A percentile compares a stretch with the other conserved stretches of the same genome.
phyloP scores from a whole-genome alignment of 352 stramenopile genomes.

The Phytopythium litorale region DNA sequence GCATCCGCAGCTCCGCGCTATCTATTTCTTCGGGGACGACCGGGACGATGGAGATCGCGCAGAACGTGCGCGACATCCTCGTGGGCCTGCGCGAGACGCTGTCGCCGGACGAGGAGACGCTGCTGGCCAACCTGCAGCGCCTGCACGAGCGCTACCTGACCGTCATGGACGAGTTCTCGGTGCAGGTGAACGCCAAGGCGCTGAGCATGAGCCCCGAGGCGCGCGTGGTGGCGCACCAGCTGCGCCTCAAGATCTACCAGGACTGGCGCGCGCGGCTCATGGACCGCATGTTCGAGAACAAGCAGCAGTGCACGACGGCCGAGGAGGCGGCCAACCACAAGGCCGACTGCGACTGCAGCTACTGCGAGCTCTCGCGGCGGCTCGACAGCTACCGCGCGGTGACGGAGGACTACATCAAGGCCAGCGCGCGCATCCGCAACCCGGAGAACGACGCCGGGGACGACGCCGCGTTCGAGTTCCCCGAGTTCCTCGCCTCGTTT shows the following conservation, averaged over 20 bases:
- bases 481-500: conserved; percentile 46
- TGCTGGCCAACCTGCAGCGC: conserved; percentile 60
- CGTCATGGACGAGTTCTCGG: conserved; percentile 67
- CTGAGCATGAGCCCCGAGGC: conserved; percentile 74
- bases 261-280: conserved; percentile 76
- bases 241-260: conserved; percentile 79
- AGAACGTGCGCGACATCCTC: conserved; percentile 76
- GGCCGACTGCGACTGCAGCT: conserved; percentile 39
- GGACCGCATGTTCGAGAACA: conserved; percentile 61
- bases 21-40: too few relatives aligned
- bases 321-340: conserved; percentile 34
- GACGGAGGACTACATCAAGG: conserved; percentile 53
- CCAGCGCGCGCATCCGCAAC: conserved; percentile 47
- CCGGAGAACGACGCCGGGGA: conserved; percentile 43
- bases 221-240: conserved; percentile 65
- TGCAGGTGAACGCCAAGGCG: conserved; percentile 45
- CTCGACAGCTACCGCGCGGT: conserved; percentile 54
- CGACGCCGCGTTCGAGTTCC: conserved; percentile 38
- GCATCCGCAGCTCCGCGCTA: not conserved
- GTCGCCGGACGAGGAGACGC: conserved; percentile 62
- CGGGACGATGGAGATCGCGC: conserved; percentile 72
- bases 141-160: conserved; percentile 65
- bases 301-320: conserved; percentile 32
- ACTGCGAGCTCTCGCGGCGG: conserved; percentile 48
- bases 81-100: conserved; percentile 75